A percentile compares a stretch with the other conserved stretches of the same genome.
Conservation (phyloP, 495 filamentous ascomycete genomes). For the Clavariopsis aquatica region DNA sequence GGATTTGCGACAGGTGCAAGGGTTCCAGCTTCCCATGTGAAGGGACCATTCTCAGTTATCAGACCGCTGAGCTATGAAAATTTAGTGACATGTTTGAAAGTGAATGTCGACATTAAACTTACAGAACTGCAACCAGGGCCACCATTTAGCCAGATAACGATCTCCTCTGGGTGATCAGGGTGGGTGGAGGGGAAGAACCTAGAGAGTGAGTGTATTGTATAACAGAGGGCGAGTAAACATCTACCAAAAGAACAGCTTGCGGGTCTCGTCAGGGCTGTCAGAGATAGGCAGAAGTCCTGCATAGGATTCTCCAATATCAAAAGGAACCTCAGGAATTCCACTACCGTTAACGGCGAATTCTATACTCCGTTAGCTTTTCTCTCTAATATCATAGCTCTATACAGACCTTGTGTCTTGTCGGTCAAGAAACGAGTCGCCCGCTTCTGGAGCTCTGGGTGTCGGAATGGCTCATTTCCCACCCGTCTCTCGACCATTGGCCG, state of each 20-base stretch:
- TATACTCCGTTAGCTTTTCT: slow-evolving; percentile 25
- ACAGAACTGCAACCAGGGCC: not conserved
- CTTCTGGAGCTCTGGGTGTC: slow-evolving; percentile 30
- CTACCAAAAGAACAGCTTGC: slow-evolving; percentile 73
- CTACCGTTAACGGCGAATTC: slow-evolving; percentile 67
- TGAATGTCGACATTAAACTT: too few species aligned
- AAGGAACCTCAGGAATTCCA: slow-evolving; percentile 69
- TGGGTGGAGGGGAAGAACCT: slow-evolving; percentile 38
- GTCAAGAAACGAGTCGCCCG: slow-evolving; percentile 27
- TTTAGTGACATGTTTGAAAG: not conserved
- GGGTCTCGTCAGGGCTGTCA: slow-evolving; percentile 51
- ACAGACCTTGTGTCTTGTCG: slow-evolving; percentile 28
- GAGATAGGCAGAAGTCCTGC: slow-evolving; percentile 74
- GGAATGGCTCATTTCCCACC: slow-evolving; percentile 22
- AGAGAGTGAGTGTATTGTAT: not conserved
- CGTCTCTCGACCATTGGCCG: slow-evolving; percentile 23
- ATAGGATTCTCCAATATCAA: slow-evolving; percentile 76
- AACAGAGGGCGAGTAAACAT: slow-evolving; percentile 48
- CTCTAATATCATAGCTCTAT: not conserved
- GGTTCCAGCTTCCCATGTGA: slow-evolving; percentile 62
- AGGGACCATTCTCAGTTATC: slow-evolving; percentile 75
- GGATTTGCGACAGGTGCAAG: slow-evolving; percentile 34
- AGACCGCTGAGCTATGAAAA: slow-evolving; percentile 51
- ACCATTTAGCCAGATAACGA: slow-evolving; percentile 31
- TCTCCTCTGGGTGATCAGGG: slow-evolving; percentile 24